Evolutionary conservation across 345 rosid genomes (phyloP), one percentile per base, ranked within the genome.

Genomic region (Pistacia vera): DNA sequence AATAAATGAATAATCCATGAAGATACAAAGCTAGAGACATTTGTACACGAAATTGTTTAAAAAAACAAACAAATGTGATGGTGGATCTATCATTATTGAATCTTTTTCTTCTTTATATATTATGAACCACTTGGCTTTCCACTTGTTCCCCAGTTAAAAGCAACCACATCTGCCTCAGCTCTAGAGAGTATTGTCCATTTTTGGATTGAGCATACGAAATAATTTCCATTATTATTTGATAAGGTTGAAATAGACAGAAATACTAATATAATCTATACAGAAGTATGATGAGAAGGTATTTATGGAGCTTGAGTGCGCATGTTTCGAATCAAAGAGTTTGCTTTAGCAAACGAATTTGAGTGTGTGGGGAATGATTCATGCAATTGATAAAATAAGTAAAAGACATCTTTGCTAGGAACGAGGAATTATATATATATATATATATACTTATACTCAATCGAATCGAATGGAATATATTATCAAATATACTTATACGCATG

Each of bases 141-240:
- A 77, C 62, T 81, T 75, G 83, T 81, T 71, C 68, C 80, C 85
- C 82, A 54, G 77, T 69, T 17, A 75, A 46, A 79, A 81, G 76
- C 83, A 73, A n/a, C 49, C 63, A 70, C 8, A 72, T 75, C 70
- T 64, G 61, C 78, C 66, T 64, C 18, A 52, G 17, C 70, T 72
- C 69, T 16, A 7, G 48, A 68, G 65, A 30, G 51, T 59, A 48
- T 52, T 11, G 18, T 38, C 49, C 61, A 28, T 57, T 44, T 36
- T 49, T 30, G 7, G 14, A 3, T 35, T 76, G 65, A 78, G 30
- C 9, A 13, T 51, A 14, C 16, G 46, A 41, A 41, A 41, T 8
- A 5, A 41, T 41, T 3, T 41, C 8, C 46, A 41, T 41, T 41
- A 41, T 41, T 41, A 41, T 5, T 41, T 41, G 46, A 41, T 4